Percentiles rank a stretch among this genome's conserved stretches.
Conservation (phyloP, 345 rosid species). For the Erucastrum elatum region DNA sequence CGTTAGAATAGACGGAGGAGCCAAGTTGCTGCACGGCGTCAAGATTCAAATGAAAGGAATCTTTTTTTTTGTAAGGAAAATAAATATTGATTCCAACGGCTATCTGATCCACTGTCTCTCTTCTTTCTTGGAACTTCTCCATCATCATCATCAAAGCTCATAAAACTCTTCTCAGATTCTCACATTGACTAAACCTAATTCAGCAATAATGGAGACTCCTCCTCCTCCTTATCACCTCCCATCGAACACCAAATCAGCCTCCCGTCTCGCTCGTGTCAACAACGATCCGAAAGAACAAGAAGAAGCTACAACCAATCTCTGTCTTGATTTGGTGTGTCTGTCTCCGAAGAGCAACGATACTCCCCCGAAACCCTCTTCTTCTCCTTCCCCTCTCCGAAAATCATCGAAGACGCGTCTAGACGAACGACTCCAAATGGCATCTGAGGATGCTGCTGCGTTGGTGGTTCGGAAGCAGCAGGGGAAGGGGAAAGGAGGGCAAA, state of each 20-base stretch:
- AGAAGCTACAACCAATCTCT: constrained; percentile 32
- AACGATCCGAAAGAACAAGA: neutral
- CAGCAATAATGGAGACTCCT: constrained; percentile 42
- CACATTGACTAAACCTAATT: no score
- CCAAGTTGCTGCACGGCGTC: neutral
- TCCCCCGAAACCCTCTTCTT: constrained; percentile 40
- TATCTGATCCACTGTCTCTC: constrained; percentile 2
- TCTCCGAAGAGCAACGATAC: constrained; percentile 45
- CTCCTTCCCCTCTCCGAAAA: constrained; percentile 63
- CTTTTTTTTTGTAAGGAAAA: constrained; percentile 3
- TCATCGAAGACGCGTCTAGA: constrained; percentile 69
- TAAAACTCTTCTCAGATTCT: neutral
- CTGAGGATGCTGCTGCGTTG: constrained; percentile 40
- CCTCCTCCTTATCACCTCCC: constrained; percentile 47
- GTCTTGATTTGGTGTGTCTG: constrained; percentile 51
- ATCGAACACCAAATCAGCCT: constrained; percentile 61
- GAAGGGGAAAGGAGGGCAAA: constrained; percentile 55
- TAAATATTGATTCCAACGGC: constrained; percentile 10
- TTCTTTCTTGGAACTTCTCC: neutral
- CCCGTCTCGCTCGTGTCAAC: constrained; percentile 56
- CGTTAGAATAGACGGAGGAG: constrained; percentile 2
- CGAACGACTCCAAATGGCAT: constrained; percentile 63
- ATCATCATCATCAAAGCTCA: neutral
- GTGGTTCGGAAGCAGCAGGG: constrained; percentile 53
- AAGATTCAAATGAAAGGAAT: constrained; percentile 5